Conservation (phyloP, 1,284 basidiomycete genomes). For the Sparassis latifolia region DNA sequence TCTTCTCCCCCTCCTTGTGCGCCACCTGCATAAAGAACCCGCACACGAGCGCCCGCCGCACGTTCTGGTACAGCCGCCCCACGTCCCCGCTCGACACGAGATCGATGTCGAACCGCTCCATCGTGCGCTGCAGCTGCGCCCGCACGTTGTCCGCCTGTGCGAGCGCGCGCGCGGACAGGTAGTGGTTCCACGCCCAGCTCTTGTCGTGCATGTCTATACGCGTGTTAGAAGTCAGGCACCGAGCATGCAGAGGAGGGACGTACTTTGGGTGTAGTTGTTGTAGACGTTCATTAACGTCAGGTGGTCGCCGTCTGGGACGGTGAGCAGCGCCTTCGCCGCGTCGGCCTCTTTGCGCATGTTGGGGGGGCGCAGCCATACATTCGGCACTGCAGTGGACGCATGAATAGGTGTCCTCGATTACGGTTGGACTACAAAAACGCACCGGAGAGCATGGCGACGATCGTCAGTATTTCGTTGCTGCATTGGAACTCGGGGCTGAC, state of each 20-base stretch:
- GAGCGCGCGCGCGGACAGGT: slow-evolving; percentile 80
- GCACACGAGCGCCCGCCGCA: slow-evolving; percentile 82
- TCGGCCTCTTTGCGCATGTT: slow-evolving; percentile 88
- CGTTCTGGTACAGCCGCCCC: slow-evolving; percentile 73
- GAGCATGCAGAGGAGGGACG: slow-evolving; percentile 19
- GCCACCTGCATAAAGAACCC: slow-evolving; percentile 99
- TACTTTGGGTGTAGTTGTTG: slow-evolving; percentile 86
- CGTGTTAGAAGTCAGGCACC: slow-evolving; percentile 1
- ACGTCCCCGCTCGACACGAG: slow-evolving; percentile 77
- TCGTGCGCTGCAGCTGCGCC: slow-evolving; percentile 81
- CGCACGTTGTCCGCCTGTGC: slow-evolving; percentile 96
- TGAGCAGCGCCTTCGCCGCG: slow-evolving; percentile 83
- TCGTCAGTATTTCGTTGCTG: slow-evolving; percentile 56
- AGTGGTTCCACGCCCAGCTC: slow-evolving; percentile 94
- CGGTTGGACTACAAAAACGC: neutral
- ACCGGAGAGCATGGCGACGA: neutral
- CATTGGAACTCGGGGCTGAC: slow-evolving; percentile 93
- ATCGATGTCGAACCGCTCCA: slow-evolving; percentile 90
- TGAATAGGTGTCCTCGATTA: too few species aligned
- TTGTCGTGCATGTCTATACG: slow-evolving; percentile 62
- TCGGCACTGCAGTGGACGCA: slow-evolving; percentile 58
- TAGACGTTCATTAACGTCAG: slow-evolving; percentile 94
- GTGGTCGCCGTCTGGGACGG: slow-evolving; percentile 94
- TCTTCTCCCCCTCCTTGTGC: slow-evolving; percentile 92
- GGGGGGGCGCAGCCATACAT: slow-evolving; percentile 89